Evolutionary conservation across 805 yeast genomes (phyloP), one percentile per base, ranked within the genome.

Genomic region (Candida stauntonica): DNA sequence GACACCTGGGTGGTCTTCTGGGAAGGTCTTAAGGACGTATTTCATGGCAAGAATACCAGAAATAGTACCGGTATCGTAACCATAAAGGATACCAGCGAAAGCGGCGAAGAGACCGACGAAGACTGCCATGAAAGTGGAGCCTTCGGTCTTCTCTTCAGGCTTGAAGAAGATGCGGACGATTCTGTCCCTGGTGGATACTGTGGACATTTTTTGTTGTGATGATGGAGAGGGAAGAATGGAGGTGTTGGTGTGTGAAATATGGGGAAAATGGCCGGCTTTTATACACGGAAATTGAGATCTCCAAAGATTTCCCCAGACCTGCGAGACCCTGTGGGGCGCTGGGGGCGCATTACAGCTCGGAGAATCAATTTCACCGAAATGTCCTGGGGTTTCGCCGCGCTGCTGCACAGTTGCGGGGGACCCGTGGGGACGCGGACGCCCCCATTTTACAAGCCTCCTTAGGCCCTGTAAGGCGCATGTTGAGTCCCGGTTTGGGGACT

Each of bases 1-100:
- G 15, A 38, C 33, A 42, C 48, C 50, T 5, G 46, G 39, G 11
- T 57, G 49, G 38, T 67, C 60, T 8, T 54, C 36, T 8, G 77
- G 74, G 47, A 73, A 68, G 16, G 58, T 56, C 8, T 54, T 36
- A 17, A 62, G 55, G 18, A 73, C 78, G 48, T 73, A 77, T 20
- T 61, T 54, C 86, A 79, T 79, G 50, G 75, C 85, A 66, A 79
- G 58, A 32, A 79, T 73, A 62, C 80, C 82, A 46, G 78, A 74
- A 42, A 79, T 77, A 42, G 77, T 68, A 41, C 85, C 86, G 1
- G 85, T 77, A 56, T 79, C 85, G 54, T 77, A 79, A 39, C 86
- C 86, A 47, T 74, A 79, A 36, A 78, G 64, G 48, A 79, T 67
- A 39, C 85, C 86, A 44, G 81, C 84, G 37, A 78, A 72, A 19